Evolutionary conservation across 768 basidiomycete genomes (phyloP).

Genomic region (Leccinum obscurum): DNA sequence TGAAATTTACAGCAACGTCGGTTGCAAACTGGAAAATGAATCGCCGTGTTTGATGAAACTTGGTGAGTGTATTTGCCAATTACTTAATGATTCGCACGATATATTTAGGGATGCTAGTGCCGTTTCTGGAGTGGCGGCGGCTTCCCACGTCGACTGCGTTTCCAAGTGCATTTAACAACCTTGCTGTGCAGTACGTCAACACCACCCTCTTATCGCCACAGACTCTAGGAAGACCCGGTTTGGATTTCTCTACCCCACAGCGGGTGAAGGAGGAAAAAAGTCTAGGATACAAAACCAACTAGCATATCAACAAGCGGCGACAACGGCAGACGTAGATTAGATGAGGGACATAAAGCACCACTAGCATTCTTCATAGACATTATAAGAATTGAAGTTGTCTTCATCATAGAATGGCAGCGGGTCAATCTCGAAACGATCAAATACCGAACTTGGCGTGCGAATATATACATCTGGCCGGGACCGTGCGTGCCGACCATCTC

Average conservation of each 20-base stretch:
- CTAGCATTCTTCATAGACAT: slow-evolving; percentile 67
- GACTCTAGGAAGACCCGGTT: neutral
- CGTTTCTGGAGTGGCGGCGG: slow-evolving; percentile 44
- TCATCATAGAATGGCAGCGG: slow-evolving; percentile 67
- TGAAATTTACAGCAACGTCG: slow-evolving; percentile 46
- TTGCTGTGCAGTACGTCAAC: slow-evolving; percentile 53
- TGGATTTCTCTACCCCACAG: neutral
- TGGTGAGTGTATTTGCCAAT: slow-evolving; percentile 41
- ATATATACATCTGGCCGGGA: slow-evolving; percentile 60
- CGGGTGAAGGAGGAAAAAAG: slow-evolving; percentile 1
- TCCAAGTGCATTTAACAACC: slow-evolving; percentile 69
- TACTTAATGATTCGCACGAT: slow-evolving; percentile 9
- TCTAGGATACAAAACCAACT: slow-evolving; percentile 31
- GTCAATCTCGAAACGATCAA: slow-evolving; percentile 68
- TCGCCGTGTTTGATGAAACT: slow-evolving; percentile 55
- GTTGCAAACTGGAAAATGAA: slow-evolving; percentile 46
- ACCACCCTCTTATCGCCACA: slow-evolving; percentile 22
- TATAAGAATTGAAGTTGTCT: slow-evolving; percentile 47
- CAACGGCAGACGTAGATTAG: slow-evolving; percentile 26
- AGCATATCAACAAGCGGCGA: slow-evolving; percentile 30
- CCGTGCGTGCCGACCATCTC: slow-evolving; percentile 50
- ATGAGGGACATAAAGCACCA: slow-evolving; percentile 26
- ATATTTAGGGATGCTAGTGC: slow-evolving; percentile 39
- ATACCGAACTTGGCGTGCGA: slow-evolving; percentile 56
- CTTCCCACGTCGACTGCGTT: slow-evolving; percentile 51